Conservation (phyloP, 2,329 filamentous ascomycete genomes). For the Orbilia blumenaviensis region DNA sequence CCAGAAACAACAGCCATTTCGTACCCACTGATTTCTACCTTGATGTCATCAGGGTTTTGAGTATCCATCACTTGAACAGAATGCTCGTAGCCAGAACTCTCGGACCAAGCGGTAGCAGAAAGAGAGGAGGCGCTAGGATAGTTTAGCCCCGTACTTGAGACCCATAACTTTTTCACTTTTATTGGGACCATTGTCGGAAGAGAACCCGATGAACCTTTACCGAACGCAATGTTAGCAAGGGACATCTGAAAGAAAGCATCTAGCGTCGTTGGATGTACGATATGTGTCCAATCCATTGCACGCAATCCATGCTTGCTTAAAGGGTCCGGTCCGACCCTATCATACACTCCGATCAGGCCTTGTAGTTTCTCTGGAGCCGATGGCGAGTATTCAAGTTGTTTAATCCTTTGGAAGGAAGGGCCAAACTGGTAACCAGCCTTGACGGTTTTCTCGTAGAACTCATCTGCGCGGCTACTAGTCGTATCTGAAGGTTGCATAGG, state of each 20-base stretch:
- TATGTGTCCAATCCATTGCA: constrained; percentile 61
- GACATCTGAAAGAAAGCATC: constrained; percentile 62
- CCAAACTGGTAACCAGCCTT: constrained; percentile 62
- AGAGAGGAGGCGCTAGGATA: background rate
- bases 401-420: constrained; percentile 60
- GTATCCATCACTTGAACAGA: background rate
- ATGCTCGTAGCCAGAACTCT: constrained; percentile 35
- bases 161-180: constrained; percentile 29
- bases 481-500: background rate
- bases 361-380: background rate
- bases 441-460: constrained; percentile 59
- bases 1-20: constrained; percentile 23
- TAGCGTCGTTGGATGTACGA: constrained; percentile 64
- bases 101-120: background rate
- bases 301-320: background rate
- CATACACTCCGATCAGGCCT: background rate
- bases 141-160: constrained; percentile 14
- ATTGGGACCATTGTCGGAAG: constrained; percentile 32
- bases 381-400: constrained; percentile 48
- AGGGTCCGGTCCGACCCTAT: background rate
- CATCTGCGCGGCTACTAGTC: constrained; percentile 1
- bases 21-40: constrained; percentile 23
- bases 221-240: constrained; percentile 58
- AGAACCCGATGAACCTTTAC: background rate
- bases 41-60: background rate